Conservation (phyloP, 2,329 filamentous ascomycete genomes). For the Dactylellina haptotyla region DNA sequence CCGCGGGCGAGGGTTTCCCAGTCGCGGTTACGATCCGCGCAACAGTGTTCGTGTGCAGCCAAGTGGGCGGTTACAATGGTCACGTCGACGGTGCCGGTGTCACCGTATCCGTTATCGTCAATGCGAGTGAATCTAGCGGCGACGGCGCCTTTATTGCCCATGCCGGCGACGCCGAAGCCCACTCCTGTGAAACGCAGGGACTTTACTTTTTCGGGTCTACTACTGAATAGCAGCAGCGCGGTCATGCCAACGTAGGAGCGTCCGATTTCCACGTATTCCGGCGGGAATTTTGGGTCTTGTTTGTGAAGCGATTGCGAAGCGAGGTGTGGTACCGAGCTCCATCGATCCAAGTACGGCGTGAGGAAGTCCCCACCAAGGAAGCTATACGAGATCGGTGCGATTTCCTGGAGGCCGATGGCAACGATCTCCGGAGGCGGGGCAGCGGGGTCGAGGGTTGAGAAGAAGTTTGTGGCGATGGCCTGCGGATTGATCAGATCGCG, state of each 20-base stretch:
- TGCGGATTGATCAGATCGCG: conserved; percentile 33
- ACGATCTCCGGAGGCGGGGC: conserved; percentile 73
- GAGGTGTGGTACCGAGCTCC: conserved; percentile 76
- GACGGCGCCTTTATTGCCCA: conserved; percentile 96
- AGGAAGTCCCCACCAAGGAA: conserved; percentile 87
- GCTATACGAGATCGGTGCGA: conserved; percentile 82
- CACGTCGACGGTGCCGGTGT: conserved; percentile 67
- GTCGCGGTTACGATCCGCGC: conserved; percentile 81
- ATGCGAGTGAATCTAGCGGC: conserved; percentile 76
- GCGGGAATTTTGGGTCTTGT: conserved; percentile 50
- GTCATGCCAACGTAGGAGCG: conserved; percentile 87
- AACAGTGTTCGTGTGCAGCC: conserved; percentile 83
- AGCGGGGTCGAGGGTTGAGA: conserved; percentile 67
- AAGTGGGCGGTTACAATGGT: conserved; percentile 91
- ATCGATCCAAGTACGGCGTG: conserved; percentile 76
- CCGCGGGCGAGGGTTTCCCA: conserved; percentile 85
- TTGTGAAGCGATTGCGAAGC: conserved; percentile 66
- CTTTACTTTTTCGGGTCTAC: conserved; percentile 70
- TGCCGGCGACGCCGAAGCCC: conserved; percentile 83
- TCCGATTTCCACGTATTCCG: conserved; percentile 75
- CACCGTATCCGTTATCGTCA: conserved; percentile 59
- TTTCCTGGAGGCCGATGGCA: conserved; percentile 81
- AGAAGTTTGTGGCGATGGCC: conserved; percentile 68
- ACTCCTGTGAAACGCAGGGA: conserved; percentile 80
- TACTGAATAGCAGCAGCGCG: conserved; percentile 84